Evolutionary conservation across 495 filamentous ascomycete genomes (phyloP).

Genomic region (Cladorrhinum samala): DNA sequence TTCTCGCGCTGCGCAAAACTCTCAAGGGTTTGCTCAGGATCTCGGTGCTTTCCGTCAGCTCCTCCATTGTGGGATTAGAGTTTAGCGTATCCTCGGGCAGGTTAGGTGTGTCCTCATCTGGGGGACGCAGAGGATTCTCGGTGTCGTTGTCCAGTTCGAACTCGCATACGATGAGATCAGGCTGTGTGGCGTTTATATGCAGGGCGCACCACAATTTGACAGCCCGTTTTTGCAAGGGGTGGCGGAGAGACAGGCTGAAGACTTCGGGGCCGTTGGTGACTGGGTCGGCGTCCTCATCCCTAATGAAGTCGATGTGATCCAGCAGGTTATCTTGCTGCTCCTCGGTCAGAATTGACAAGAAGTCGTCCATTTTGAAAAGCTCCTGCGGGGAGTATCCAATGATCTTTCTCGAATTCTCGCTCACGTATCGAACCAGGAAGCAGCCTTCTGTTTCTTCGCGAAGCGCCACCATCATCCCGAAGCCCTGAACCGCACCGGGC

Average conservation of each 20-base stretch:
- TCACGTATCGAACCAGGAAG: conserved; percentile 69
- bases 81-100: conserved; percentile 68
- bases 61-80: conserved; percentile 61
- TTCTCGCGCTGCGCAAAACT: conserved; percentile 69
- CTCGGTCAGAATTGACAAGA: conserved; percentile 72
- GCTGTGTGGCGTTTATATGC: conserved; percentile 60
- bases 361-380: conserved; percentile 68
- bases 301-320: conserved; percentile 84
- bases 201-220: conserved; percentile 86
- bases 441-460: conserved; percentile 62
- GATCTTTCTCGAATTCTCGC: conserved; percentile 75
- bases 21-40: conserved; percentile 71
- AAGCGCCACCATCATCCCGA: conserved; percentile 74
- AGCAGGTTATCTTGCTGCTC: conserved; percentile 77
- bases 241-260: conserved; percentile 65
- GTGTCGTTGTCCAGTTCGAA: conserved; percentile 85
- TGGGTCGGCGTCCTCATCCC: conserved; percentile 69
- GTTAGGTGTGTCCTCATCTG: conserved; percentile 50
- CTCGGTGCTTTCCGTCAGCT: conserved; percentile 66
- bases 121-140: conserved; percentile 58
- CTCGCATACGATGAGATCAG: conserved; percentile 77
- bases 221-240: conserved; percentile 39
- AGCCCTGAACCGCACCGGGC: conserved; percentile 83
- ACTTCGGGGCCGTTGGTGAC: conserved; percentile 75
- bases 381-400: conserved; percentile 75